Evolutionary conservation across 306 rosid species (phyloP).

Genomic region (Vigna trinervia): DNA sequence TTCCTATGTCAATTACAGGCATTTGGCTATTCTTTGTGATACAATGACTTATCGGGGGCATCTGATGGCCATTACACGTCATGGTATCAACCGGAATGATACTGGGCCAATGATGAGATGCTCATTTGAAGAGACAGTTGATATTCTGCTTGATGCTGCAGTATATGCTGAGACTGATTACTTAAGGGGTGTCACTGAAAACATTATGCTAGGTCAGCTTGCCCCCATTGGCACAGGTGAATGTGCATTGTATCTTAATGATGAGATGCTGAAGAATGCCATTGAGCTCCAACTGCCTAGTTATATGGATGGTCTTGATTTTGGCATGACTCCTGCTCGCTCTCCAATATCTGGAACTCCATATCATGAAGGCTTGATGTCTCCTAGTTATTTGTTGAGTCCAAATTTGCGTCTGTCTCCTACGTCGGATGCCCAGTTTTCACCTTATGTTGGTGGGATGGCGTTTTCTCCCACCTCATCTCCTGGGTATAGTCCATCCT

Average conservation of each 20-base stretch:
- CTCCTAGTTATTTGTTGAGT: slow-evolving; percentile 89
- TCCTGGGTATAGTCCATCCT: slow-evolving; percentile 96
- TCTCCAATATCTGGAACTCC: slow-evolving; percentile 95
- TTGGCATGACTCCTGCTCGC: slow-evolving; percentile 96
- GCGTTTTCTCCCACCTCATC: slow-evolving; percentile 93
- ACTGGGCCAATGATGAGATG: slow-evolving; percentile 99
- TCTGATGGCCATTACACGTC: slow-evolving; percentile 99
- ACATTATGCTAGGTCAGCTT: slow-evolving; percentile 96
- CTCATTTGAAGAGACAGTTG: slow-evolving; percentile 98
- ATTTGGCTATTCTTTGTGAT: slow-evolving; percentile 97
- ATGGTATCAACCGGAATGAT: slow-evolving; percentile 93
- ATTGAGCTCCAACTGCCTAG: slow-evolving; percentile 98
- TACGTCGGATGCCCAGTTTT: slow-evolving; percentile 89
- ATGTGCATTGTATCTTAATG: slow-evolving; percentile 84
- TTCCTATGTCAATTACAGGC: slow-evolving; percentile 94
- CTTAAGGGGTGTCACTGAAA: slow-evolving; percentile 95
- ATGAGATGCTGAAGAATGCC: slow-evolving; percentile 96
- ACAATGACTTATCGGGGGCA: slow-evolving; percentile 99
- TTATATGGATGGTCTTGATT: slow-evolving; percentile 95
- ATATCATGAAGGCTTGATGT: slow-evolving; percentile 95
- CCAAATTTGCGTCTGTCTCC: slow-evolving; percentile 93
- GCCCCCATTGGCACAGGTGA: slow-evolving; percentile 98
- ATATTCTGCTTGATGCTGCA: slow-evolving; percentile 97
- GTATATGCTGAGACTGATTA: slow-evolving; percentile 90
- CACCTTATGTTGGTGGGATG: slow-evolving; percentile 97